These are phyloP conservation scores for Dentipellis fragilis DNA, from an alignment of 768 basidiomycete species.

Conservation along the genomic window DNA sequence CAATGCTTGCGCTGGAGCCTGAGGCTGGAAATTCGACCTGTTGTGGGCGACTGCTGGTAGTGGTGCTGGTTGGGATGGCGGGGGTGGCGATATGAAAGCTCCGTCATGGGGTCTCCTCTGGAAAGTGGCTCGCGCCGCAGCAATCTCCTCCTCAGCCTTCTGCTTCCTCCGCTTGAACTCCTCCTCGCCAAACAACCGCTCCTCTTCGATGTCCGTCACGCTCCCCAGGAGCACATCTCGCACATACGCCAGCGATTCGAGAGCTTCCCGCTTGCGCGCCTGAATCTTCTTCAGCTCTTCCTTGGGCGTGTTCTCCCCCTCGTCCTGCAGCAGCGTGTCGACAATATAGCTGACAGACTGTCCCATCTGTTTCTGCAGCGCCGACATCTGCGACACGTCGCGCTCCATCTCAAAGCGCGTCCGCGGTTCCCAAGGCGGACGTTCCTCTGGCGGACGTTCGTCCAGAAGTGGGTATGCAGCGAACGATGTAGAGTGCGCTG, in stretches of 20 bases:
- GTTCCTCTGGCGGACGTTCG: conserved; percentile 46
- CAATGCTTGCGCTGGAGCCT: conserved; percentile 4
- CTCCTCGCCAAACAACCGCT: conserved; percentile 50
- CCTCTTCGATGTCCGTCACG: conserved; percentile 48
- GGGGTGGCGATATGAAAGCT: conserved; percentile 9
- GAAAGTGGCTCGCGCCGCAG: conserved; percentile 7
- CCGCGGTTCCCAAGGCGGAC: conserved; percentile 60
- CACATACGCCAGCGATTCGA: conserved; percentile 71
- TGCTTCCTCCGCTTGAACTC: conserved; percentile 29
- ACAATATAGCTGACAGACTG: conserved; percentile 68
- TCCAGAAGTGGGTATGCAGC: conserved; percentile 54
- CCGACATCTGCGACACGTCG: conserved; percentile 43
- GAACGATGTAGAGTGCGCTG: conserved; percentile 26
- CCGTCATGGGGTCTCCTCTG: conserved; percentile 5
- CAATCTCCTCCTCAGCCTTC: conserved; percentile 15
- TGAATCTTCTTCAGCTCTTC: conserved; percentile 34
- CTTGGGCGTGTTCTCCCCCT: conserved; percentile 29
- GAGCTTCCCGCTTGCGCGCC: conserved; percentile 44
- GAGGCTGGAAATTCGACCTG: background rate
- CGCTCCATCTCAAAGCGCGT: conserved; percentile 63
- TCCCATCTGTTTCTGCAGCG: conserved; percentile 55
- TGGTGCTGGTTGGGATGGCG: conserved; percentile 10
- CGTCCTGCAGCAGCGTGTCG: conserved; percentile 54
- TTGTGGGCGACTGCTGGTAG: conserved; percentile 4
- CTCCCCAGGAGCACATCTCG: conserved; percentile 59